Evolutionary conservation across 1,284 basidiomycete species (phyloP).

Genomic region (Gymnopus androsaceus): DNA sequence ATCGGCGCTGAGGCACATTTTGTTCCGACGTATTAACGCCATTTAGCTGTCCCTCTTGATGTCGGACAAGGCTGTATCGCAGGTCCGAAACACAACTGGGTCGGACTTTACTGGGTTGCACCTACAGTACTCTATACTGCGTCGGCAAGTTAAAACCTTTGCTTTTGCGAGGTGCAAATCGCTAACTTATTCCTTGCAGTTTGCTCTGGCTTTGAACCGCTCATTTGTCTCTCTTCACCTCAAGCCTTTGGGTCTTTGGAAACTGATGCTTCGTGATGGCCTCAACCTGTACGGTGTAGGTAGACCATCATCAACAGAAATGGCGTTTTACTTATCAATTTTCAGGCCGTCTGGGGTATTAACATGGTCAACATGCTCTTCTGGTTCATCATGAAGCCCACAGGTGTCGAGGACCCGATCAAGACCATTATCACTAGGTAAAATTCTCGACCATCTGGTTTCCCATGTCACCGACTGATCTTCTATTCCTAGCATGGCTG

Average conservation of each 20-base stretch:
- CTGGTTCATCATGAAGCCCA: conserved; percentile 77
- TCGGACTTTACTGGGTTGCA: conserved; percentile 79
- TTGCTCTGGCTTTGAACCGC: conserved; percentile 63
- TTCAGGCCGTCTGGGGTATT: conserved; percentile 68
- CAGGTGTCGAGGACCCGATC: conserved; percentile 61
- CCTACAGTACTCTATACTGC: conserved; percentile 71
- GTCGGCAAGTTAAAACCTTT: conserved; percentile 45
- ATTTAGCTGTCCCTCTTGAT: conserved; percentile 59
- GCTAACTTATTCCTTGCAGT: conserved; percentile 35
- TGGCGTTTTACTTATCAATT: conserved; percentile 10
- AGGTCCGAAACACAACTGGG: conserved; percentile 74
- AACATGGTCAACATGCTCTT: conserved; percentile 79
- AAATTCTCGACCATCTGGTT: neutral
- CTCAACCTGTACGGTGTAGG: conserved; percentile 77
- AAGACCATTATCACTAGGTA: conserved; percentile 73
- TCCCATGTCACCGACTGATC: neutral
- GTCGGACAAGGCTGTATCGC: conserved; percentile 81
- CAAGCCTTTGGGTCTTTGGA: conserved; percentile 69
- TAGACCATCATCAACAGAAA: conserved; percentile 7
- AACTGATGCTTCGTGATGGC: conserved; percentile 83
- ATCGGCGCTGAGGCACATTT: conserved; percentile 2
- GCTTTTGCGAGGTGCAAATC: neutral
- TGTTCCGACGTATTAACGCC: conserved; percentile 10
- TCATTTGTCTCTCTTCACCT: conserved; percentile 60
- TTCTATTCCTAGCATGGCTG: conserved; percentile 58